Percentiles rank a stretch among this genome's conserved stretches.
Evolutionary conservation across 306 rosid species (phyloP).

Genomic region (Cucurbita maxima): DNA sequence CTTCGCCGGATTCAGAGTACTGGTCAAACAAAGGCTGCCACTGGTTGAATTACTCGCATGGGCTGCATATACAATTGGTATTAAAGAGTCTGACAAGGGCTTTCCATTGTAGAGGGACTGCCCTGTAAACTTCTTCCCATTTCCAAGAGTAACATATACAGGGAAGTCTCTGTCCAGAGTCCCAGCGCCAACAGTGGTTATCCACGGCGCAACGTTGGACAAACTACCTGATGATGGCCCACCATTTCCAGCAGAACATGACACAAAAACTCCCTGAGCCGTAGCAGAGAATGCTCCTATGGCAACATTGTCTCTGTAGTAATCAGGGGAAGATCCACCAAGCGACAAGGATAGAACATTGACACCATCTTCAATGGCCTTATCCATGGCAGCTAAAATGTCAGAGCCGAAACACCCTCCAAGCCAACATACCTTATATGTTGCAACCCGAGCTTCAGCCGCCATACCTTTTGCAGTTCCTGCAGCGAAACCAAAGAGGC

Average conservation of each 20-base stretch:
- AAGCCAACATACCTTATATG: conserved; percentile 72
- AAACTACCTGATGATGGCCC: conserved; percentile 39
- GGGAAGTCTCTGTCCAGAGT: conserved; percentile 91
- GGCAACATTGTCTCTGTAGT: conserved; percentile 48
- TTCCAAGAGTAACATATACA: conserved; percentile 40
- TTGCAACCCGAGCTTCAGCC: conserved; percentile 56
- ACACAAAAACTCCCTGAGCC: conserved; percentile 52
- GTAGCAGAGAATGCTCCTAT: conserved; percentile 61
- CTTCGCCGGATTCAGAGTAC: conserved; percentile 31
- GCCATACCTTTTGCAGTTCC: conserved; percentile 95
- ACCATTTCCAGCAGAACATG: conserved; percentile 71
- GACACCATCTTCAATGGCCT: conserved; percentile 70
- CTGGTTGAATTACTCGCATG: conserved; percentile 25
- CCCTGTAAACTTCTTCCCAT: conserved; percentile 43
- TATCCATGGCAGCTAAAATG: conserved; percentile 62
- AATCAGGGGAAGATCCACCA: conserved; percentile 39
- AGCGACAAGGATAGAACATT: conserved; percentile 66
- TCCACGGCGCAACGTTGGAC: conserved; percentile 76
- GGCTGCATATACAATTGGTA: conserved; percentile 54
- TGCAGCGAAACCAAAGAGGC: conserved; percentile 55
- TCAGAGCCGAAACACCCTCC: conserved; percentile 59
- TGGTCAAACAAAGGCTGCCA: conserved; percentile 28
- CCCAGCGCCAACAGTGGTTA: conserved; percentile 78
- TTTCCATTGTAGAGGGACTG: conserved; percentile 52
- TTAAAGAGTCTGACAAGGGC: conserved; percentile 17